A percentile compares a stretch with the other conserved stretches of the same genome.
These are phyloP conservation scores for Fusarium miscanthi DNA, from an alignment of 2,329 filamentous ascomycete species.

Conservation along the genomic window DNA sequence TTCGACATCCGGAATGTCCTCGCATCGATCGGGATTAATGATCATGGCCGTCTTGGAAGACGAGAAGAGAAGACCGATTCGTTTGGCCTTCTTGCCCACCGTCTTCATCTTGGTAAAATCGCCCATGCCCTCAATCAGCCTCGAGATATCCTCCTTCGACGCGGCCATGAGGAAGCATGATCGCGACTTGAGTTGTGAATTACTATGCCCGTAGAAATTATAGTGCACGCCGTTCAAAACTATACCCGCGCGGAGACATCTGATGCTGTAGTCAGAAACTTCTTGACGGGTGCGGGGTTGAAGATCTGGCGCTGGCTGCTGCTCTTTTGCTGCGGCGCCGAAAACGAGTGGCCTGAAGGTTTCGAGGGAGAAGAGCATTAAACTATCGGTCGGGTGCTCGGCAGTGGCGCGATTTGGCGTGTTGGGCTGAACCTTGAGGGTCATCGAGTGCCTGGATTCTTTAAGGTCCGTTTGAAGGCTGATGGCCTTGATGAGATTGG, in stretches of 20 bases:
- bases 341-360: not conserved
- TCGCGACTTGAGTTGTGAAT: conserved; percentile 1
- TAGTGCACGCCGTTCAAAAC: not conserved
- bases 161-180: not conserved
- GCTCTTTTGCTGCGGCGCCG: not conserved
- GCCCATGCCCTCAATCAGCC: not conserved
- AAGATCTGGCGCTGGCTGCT: not conserved
- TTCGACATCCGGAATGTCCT: conserved; percentile 1
- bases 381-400: accelerated
- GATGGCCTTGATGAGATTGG: not conserved
- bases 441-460: not conserved
- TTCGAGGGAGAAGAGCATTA: not conserved
- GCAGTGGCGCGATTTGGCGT: not conserved
- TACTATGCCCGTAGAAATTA: conserved; percentile 8
- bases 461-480: not conserved
- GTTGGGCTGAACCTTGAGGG: not conserved
- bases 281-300: not conserved
- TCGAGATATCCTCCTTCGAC: not conserved
- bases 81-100: not conserved
- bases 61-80: not conserved
- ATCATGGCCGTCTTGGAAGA: not conserved
- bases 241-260: not conserved
- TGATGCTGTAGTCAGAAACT: conserved; percentile 8
- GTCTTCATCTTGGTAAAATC: conserved; percentile 9
- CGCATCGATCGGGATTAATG: not conserved